Conservation (phyloP, 2,329 filamentous ascomycete genomes). For the Trichophyton schoenleinii region DNA sequence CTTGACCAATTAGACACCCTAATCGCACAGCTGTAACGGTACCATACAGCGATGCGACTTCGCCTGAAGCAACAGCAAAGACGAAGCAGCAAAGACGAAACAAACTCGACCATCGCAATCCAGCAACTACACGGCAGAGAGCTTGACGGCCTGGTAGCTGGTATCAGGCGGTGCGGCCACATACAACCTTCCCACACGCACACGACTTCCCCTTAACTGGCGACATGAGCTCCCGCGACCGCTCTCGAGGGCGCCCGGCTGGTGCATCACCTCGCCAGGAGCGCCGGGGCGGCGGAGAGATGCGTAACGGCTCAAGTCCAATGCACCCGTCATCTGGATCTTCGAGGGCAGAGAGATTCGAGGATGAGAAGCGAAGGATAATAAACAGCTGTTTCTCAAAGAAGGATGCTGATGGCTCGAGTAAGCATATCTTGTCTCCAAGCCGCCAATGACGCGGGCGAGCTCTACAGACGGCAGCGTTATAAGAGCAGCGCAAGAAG, state of each 20-base stretch:
- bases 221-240: conserved; percentile 15
- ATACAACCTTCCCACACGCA: not conserved
- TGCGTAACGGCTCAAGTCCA: conserved; percentile 21
- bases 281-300: conserved; percentile 23
- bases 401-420: conserved; percentile 71
- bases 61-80: not conserved
- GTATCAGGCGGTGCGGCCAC: not conserved
- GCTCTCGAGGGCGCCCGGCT: conserved; percentile 20
- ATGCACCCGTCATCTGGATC: conserved; percentile 16
- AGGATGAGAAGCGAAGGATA: conserved; percentile 92
- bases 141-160: not conserved
- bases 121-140: not conserved
- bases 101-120: not conserved
- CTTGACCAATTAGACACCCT: not conserved
- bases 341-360: conserved; percentile 67
- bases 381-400: conserved; percentile 90
- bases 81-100: not conserved
- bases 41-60: not conserved
- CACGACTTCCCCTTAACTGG: not conserved
- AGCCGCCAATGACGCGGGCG: not conserved
- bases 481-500: not conserved
- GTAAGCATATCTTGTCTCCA: conserved; percentile 42
- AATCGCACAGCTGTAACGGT: not conserved
- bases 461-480: no score
- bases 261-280: conserved; percentile 22